Conservation (phyloP, 768 basidiomycete species). For the Collybia nuda region DNA sequence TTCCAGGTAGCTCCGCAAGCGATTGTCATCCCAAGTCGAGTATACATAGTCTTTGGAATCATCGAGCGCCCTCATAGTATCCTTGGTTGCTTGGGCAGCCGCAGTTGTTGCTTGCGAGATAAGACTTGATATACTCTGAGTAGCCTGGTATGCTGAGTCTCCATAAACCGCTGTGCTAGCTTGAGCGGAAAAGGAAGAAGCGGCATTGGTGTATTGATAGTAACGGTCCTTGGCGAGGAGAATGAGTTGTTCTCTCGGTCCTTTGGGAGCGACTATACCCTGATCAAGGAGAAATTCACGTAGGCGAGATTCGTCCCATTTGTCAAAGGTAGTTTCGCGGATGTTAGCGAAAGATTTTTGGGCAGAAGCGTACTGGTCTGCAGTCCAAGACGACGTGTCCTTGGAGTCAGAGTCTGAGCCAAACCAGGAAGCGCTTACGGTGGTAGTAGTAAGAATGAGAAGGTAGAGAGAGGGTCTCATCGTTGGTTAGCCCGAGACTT, state of each 20-base stretch:
- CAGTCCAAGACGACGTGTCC: constrained; percentile 50
- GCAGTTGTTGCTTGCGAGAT: no score
- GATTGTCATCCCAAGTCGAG: constrained; percentile 85
- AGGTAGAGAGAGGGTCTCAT: constrained; percentile 30
- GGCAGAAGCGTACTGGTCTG: constrained; percentile 62
- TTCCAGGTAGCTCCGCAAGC: constrained; percentile 70
- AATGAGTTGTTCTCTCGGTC: constrained; percentile 77
- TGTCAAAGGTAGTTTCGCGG: constrained; percentile 64
- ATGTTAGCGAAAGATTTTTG: constrained; percentile 62
- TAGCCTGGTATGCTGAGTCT: constrained; percentile 37
- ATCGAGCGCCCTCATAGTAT: constrained; percentile 53
- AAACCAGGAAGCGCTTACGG: constrained; percentile 56
- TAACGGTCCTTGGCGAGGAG: constrained; percentile 76
- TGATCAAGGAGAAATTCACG: constrained; percentile 85
- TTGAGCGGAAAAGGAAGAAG: constrained; percentile 49
- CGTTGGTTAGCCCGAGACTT: neutral
- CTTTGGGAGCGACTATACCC: constrained; percentile 80
- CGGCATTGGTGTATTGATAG: constrained; percentile 56
- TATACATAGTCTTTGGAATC: constrained; percentile 85
- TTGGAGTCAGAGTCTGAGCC: constrained; percentile 31
- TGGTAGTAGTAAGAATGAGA: constrained; percentile 23
- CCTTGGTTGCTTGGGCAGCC: constrained; percentile 53
- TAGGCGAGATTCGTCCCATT: constrained; percentile 83
- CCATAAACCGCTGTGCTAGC: constrained; percentile 56
- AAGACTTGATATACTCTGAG: constrained; percentile 37